Evolutionary conservation across 139 green algal species (phyloP).

Genomic region (Astrephomene gubernaculifera): DNA sequence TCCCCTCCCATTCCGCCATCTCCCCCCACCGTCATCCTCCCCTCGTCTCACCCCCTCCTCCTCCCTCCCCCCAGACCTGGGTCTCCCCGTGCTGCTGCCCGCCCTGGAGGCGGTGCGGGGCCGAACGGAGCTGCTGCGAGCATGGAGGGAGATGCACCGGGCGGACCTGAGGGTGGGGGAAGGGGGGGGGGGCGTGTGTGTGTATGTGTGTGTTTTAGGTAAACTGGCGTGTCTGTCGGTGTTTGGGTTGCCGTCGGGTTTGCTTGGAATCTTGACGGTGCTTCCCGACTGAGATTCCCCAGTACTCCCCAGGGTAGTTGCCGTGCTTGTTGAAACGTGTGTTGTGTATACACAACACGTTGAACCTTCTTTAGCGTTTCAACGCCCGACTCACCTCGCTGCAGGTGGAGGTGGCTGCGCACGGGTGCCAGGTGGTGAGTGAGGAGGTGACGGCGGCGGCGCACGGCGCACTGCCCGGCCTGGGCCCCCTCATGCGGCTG

Average conservation of each 20-base stretch:
- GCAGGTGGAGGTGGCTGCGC: slow-evolving; percentile 33
- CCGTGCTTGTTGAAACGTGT: background rate
- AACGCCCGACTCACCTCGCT: no score
- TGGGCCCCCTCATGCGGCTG: background rate
- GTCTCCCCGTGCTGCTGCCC: slow-evolving; percentile 19
- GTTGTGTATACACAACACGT: background rate
- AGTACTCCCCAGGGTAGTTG: background rate
- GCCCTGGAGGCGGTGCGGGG: slow-evolving; percentile 29
- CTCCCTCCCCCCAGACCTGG: background rate
- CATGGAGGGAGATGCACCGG: background rate
- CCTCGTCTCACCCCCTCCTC: background rate
- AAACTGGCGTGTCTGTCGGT: background rate
- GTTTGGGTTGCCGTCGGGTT: background rate
- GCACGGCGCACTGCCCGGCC: background rate
- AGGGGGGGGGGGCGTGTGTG: background rate
- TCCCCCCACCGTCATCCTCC: background rate
- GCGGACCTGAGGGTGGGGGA: slow-evolving; percentile 26
- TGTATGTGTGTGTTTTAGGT: background rate
- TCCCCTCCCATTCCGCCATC: background rate
- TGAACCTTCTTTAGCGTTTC: background rate
- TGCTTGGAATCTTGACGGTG: no score
- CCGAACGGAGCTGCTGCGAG: slow-evolving; percentile 30
- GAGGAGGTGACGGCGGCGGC: slow-evolving; percentile 31
- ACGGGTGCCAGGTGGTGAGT: background rate
- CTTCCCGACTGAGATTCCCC: no score